These are phyloP conservation scores for Phytophthora tentaculata DNA, from an alignment of 352 stramenopile species.

Conservation along the genomic window DNA sequence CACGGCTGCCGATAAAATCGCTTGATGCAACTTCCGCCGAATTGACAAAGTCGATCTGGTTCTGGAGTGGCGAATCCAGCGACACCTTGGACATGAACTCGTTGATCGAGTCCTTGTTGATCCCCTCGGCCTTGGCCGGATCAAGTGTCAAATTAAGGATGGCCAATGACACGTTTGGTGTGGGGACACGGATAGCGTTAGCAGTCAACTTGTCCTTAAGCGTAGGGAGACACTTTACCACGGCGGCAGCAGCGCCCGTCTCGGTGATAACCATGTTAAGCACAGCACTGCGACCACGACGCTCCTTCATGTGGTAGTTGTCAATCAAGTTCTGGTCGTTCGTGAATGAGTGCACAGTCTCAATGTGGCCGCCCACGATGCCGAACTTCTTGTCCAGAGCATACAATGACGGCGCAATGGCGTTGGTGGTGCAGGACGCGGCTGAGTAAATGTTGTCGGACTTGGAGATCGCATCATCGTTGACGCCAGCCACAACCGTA, in stretches of 20 bases:
- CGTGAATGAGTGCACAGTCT: conserved; percentile 91
- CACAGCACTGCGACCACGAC: conserved; percentile 82
- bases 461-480: conserved; percentile 69
- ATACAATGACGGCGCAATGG: conserved; percentile 78
- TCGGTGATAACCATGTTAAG: conserved; percentile 93
- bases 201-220: conserved; percentile 98
- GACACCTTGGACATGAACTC: conserved; percentile 80
- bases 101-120: conserved; percentile 82
- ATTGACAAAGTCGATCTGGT: conserved; percentile 90
- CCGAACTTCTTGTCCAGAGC: conserved; percentile 85
- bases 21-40: conserved; percentile 83
- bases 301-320: conserved; percentile 90
- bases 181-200: conserved; percentile 98
- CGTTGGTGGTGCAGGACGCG: conserved; percentile 88
- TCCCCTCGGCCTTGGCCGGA: conserved; percentile 68
- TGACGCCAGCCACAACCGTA: conserved; percentile 85
- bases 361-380: conserved; percentile 85
- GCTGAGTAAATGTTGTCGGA: conserved; percentile 76
- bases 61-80: conserved; percentile 84
- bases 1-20: conserved; percentile 85
- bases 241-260: conserved; percentile 80
- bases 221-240: conserved; percentile 91
- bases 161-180: conserved; percentile 98
- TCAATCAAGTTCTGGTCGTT: conserved; percentile 92
- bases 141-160: conserved; percentile 95